Evolutionary conservation across 2,329 filamentous ascomycete genomes (phyloP), one percentile per base, ranked within the genome.

Genomic region (Colletotrichum simmondsii): DNA sequence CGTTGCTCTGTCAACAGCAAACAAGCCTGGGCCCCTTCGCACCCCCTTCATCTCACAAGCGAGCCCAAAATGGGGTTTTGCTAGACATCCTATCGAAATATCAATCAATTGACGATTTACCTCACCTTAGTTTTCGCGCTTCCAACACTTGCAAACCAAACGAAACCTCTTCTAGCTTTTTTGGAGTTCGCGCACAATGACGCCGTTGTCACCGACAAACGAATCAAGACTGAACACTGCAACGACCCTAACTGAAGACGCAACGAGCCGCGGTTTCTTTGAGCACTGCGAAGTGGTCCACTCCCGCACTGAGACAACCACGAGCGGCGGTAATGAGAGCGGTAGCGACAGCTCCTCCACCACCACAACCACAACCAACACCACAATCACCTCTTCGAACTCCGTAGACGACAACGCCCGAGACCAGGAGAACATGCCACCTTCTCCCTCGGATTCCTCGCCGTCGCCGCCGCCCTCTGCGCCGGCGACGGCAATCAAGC

Each of bases 361-460:
- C 72, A 76, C 19, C 42, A 72, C 69, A 69, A 65, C 35, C 72
- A 76, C 19, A 32, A 73, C 62, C 65, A 68, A 68, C 49, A 76
- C 74, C 57, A 71, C 65, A 67, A 64, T 66, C 69, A 63, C 26
- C 71, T 77, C 19, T 61, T 75, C 35, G 59, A 64, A 58, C 53
- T 74, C 71, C 67, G 75, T 81, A 68, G 80, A 78, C 75, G 83
- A 84, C 53, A 80, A 76, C 59, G 66, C 77, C 49, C 74, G 77
- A 42, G 83, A 84, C 74, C 83, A 88, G 76, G 85, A 89, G 78
- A 86, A 89, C 79, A 75, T 82, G 49, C 85, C 85, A 54, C 84
- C 86, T 12, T 82, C 82, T 61, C 88, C 88, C 76, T 63, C 58
- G 58, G 49, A 71, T 71, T 73, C 71, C 49, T 73, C 71, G 59